phyloP scores from a whole-genome alignment of 306 rosid species.

The Mimosa pudica region DNA sequence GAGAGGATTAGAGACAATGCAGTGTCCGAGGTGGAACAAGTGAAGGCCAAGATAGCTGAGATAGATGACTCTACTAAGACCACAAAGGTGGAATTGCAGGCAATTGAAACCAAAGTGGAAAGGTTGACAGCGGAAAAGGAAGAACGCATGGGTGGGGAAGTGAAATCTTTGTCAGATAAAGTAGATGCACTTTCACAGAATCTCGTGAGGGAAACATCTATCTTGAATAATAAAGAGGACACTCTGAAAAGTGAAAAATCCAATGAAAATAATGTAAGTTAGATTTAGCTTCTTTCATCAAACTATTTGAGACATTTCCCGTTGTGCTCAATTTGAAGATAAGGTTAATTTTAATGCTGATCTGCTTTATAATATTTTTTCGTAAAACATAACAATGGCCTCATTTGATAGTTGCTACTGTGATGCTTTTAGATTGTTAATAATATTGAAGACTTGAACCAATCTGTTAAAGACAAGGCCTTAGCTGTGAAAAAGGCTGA shows the following conservation, averaged over 20 bases:
- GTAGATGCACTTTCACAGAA: slow-evolving; percentile 73
- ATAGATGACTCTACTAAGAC: slow-evolving; percentile 53
- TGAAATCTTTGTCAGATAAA: slow-evolving; percentile 71
- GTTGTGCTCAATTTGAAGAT: slow-evolving; percentile 17
- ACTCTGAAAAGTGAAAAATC: slow-evolving; percentile 71
- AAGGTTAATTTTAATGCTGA: neutral
- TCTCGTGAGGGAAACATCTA: slow-evolving; percentile 79
- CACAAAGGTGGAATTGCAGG: slow-evolving; percentile 59
- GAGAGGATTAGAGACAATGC: slow-evolving; percentile 81
- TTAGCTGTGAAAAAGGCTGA: slow-evolving; percentile 79
- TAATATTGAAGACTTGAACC: slow-evolving; percentile 80
- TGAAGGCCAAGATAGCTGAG: slow-evolving; percentile 69
- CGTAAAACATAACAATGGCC: slow-evolving; percentile 1
- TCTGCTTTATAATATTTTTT: slow-evolving; percentile 27
- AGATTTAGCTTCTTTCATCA: slow-evolving; percentile 1
- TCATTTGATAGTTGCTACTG: slow-evolving; percentile 32
- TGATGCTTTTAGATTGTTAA: slow-evolving; percentile 55
- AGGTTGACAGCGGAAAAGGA: slow-evolving; percentile 82
- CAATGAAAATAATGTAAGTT: slow-evolving; percentile 70
- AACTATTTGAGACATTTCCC: slow-evolving; percentile 15
- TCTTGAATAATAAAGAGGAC: slow-evolving; percentile 75
- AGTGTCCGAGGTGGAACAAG: slow-evolving; percentile 66
- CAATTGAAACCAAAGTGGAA: slow-evolving; percentile 68
- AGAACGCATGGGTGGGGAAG: slow-evolving; percentile 91
- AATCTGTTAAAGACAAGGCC: slow-evolving; percentile 69